phyloP scores from a whole-genome alignment of 768 basidiomycete genomes.

The Suillus bovinus region DNA sequence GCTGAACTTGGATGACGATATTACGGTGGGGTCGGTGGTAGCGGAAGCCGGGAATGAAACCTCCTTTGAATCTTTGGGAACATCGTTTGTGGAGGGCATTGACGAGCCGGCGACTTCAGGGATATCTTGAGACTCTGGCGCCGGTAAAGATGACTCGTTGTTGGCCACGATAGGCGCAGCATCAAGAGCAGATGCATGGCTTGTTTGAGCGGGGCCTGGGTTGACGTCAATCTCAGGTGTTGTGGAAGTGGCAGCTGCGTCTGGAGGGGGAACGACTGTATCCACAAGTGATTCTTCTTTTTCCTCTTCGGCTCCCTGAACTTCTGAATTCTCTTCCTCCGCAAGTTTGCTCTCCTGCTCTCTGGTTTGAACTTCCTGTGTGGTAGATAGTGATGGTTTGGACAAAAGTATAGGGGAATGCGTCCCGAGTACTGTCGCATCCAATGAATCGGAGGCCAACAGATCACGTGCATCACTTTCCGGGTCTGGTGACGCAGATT shows the following conservation, averaged over 20 bases:
- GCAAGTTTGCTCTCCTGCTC: background rate
- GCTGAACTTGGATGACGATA: conserved; percentile 37
- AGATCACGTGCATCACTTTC: background rate
- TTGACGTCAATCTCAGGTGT: background rate
- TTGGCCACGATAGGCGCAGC: background rate
- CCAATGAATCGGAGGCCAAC: conserved; percentile 6
- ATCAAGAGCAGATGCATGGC: background rate
- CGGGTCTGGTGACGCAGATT: conserved; percentile 12
- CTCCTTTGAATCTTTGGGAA: conserved; percentile 8
- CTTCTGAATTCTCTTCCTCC: background rate
- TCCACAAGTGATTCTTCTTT: background rate
- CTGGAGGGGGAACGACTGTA: background rate
- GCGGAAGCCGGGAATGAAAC: conserved; percentile 23
- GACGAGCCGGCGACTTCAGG: background rate
- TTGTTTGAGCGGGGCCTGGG: background rate
- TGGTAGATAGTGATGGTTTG: background rate
- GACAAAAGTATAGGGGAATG: conserved; percentile 19
- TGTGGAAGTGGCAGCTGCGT: background rate
- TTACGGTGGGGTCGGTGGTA: conserved; percentile 18
- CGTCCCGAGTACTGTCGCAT: conserved; percentile 12
- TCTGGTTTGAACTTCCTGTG: conserved; percentile 2
- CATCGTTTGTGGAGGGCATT: background rate
- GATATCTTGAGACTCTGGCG: background rate
- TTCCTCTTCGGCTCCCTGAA: conserved; percentile 2
- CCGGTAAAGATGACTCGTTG: background rate